Evolutionary conservation across 2,329 filamentous ascomycete genomes (phyloP), one percentile per base, ranked within the genome.

Genomic region (Neophaeococcomyces mojaviensis): DNA sequence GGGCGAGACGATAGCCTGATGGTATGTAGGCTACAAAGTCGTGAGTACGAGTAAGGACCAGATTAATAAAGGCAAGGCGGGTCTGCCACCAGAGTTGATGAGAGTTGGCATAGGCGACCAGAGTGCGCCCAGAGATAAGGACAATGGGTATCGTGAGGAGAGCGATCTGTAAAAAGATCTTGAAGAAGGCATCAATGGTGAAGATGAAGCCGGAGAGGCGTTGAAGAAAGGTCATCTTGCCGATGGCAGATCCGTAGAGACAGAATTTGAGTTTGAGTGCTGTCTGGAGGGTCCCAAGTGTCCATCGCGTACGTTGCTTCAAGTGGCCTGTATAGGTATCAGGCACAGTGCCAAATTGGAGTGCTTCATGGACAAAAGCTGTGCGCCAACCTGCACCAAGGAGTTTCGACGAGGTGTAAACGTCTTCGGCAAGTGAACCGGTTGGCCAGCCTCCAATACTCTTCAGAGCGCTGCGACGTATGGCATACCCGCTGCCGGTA

Each of bases 231-330:
- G 67, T 71, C 76, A 82, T 78, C 31, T 72, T 55, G 47, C 66
- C 66, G 24, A 79, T 70, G 44, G 68, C 58, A 8, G 73, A 67
- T 24, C 78, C 76, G 61, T 64, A 79, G 3, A 79, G 63, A 54
- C 74, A 79, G 52, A 80, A 81, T 52, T 73, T 77, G 40, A 80
- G 70, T 65, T 78, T 79, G 55, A 78, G 67, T 0, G 77, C 73
- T 0, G 75, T 79, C 55, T 81, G 75, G 12, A 81, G 69, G 0
- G 76, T 79, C 45, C 63, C 63, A 20, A 64, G 64, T 28, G 61
- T 58, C 65, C 65, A 68, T 49, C 66, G 53, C 28, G 60, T 63
- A 7, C 62, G 55, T 52, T 68, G 66, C 16, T 65, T 64, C 18
- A 66, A 54, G 49, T 69, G 64, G 2, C 63, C 62, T 16, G 58